phyloP scores from a whole-genome alignment of 1,139 yeast genomes.

The Blastobotrys elegans region DNA sequence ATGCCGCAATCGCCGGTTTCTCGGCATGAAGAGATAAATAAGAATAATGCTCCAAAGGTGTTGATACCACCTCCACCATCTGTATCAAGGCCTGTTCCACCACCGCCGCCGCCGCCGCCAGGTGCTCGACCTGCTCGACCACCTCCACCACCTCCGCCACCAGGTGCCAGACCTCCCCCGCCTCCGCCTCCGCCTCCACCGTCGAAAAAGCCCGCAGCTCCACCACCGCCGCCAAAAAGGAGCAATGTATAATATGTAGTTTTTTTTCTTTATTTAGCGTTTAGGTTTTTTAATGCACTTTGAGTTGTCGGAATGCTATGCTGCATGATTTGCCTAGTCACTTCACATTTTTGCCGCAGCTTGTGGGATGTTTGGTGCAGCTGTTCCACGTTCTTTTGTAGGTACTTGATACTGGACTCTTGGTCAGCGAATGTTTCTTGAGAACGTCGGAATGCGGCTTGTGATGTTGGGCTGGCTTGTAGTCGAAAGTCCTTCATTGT shows the following conservation, averaged over 20 bases:
- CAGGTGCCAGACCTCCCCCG: constrained; percentile 6
- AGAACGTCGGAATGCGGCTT: constrained; percentile 21
- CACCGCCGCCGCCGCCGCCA: constrained; percentile 14
- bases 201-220: constrained; percentile 14
- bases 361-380: constrained; percentile 21
- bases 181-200: constrained; percentile 21
- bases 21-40: no score
- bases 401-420: constrained; percentile 18
- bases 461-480: constrained; percentile 3
- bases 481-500: constrained; percentile 2
- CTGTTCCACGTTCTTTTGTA: constrained; percentile 21
- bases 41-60: no score
- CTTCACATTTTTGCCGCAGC: constrained; percentile 22
- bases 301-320: constrained; percentile 23
- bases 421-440: constrained; percentile 27
- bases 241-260: constrained; percentile 3
- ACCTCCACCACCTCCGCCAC: constrained; percentile 15
- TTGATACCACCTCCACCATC: constrained; percentile 7
- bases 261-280: constrained; percentile 1
- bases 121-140: constrained; percentile 17
- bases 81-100: constrained; percentile 4
- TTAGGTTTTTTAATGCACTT: constrained; percentile 18
- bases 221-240: constrained; percentile 16
- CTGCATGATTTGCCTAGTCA: constrained; percentile 19
- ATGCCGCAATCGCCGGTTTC: no score